Conservation (phyloP, 2,329 filamentous ascomycete species). For the Trichoderma koningiopsis region DNA sequence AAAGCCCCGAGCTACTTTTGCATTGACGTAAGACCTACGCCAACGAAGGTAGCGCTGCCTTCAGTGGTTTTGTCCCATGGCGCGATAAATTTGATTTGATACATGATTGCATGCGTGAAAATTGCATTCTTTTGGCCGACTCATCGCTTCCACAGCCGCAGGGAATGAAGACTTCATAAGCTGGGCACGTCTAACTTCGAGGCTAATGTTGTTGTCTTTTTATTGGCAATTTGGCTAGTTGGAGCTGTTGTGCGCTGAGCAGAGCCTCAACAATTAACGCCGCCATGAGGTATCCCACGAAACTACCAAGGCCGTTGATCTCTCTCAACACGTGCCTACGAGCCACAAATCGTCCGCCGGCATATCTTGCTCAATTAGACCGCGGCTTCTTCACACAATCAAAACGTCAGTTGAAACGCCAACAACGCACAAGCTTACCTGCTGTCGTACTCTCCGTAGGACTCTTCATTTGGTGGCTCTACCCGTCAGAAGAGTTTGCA, state of each 20-base stretch:
- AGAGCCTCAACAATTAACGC: not conserved
- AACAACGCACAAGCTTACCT: slow-evolving; percentile 32
- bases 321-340: slow-evolving; percentile 14
- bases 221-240: not conserved
- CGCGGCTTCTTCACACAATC: slow-evolving; percentile 28
- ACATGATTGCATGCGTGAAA: not conserved
- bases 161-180: not conserved
- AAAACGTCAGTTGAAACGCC: slow-evolving; percentile 30
- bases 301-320: slow-evolving; percentile 24
- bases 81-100: slow-evolving; percentile 3
- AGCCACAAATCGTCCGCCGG: slow-evolving; percentile 7
- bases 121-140: not conserved
- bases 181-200: not conserved
- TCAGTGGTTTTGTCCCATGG: not conserved
- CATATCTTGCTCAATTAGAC: slow-evolving; percentile 29
- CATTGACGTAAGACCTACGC: slow-evolving; percentile 25
- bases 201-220: slow-evolving; percentile 2
- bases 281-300: slow-evolving; percentile 27
- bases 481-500: slow-evolving; percentile 48
- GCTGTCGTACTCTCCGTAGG: slow-evolving; percentile 40
- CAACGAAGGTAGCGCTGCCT: slow-evolving; percentile 9
- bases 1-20: not conserved
- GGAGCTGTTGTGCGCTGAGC: slow-evolving; percentile 1
- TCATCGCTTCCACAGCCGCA: slow-evolving; percentile 9
- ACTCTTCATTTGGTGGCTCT: slow-evolving; percentile 48